Evolutionary conservation across 176 grass and related monocot species (phyloP), one percentile per base, ranked within the genome.

Genomic region (Pontederia paniculata): DNA sequence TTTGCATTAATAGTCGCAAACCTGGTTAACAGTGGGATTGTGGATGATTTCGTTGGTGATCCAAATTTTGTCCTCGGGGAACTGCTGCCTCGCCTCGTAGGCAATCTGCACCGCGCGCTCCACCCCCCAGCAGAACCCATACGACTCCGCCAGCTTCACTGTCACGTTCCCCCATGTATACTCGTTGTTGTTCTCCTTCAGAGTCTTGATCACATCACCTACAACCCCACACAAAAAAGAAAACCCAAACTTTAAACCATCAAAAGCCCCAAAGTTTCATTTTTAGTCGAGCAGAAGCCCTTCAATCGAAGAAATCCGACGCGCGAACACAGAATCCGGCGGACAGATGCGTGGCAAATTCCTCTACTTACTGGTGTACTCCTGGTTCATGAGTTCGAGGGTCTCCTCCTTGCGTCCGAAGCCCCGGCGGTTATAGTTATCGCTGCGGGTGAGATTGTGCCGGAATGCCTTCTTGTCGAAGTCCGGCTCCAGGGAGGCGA

Each of bases 331-430:
- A 37, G 28, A 37, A 37, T 5, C 28, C 28, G 28, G 28, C 28
- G 5, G 28, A 37, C 7, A 37, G 28, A 37, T 37, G 28, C 28
- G 28, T 65, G 8, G 16, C 6, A 23, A 63, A 48, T 23, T 8
- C 23, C 17, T 22, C 28, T 0, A 62, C 82, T 73, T 66, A 98
- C 93, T 98, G 69, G 86, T 98, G 83, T 82, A 98, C 71, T 91
- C 87, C 44, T 74, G 69, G 80, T 74, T 79, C 87, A 98, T 91
- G 72, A 88, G 87, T 41, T 88, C 77, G 53, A 98, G 83, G 21
- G 93, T 98, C 80, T 98, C 93, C 73, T 98, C 84, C 93, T 98
- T 98, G 81, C 91, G 67, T 0, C 93, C 93, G 70, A 98, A 98
- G 0, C 93, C 93, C 37, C 82, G 82, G 58, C 87, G 77, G 69